phyloP scores from a whole-genome alignment of 352 stramenopile genomes.

The Phytophthora aleatoria region DNA sequence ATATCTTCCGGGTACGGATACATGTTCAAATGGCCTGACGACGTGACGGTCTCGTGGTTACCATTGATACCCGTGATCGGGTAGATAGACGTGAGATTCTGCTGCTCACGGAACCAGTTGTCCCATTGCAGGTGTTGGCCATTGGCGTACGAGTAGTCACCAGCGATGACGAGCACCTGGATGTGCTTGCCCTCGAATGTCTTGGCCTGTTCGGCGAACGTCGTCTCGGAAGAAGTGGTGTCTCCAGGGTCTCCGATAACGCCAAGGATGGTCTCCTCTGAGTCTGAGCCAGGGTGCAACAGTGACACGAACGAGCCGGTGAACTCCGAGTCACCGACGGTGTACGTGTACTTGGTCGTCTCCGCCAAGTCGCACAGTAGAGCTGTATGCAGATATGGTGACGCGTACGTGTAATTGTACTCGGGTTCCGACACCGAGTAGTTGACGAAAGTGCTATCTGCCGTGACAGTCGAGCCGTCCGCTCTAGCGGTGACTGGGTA shows the following conservation, averaged over 20 bases:
- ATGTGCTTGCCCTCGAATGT: conserved; percentile 46
- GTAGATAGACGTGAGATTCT: conserved; percentile 50
- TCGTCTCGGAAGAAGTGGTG: conserved; percentile 42
- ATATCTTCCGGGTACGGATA: conserved; percentile 46
- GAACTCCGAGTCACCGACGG: conserved; percentile 45
- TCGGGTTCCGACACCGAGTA: conserved; percentile 43
- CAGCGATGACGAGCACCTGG: conserved; percentile 53
- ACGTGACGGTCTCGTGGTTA: conserved; percentile 70
- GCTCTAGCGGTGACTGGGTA: conserved; percentile 39
- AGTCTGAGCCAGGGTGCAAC: conserved; percentile 34
- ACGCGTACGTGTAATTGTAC: conserved; percentile 60
- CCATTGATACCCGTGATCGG: conserved; percentile 57
- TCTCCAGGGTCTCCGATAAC: conserved; percentile 50
- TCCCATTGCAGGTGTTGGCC: conserved; percentile 72
- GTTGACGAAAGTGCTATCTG: conserved; percentile 38
- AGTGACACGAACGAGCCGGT: conserved; percentile 38
- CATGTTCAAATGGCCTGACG: conserved; percentile 46
- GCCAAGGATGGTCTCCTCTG: conserved; percentile 46
- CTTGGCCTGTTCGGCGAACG: conserved; percentile 36
- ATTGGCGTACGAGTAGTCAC: conserved; percentile 75
- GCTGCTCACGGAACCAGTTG: conserved; percentile 59
- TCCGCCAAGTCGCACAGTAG: conserved; percentile 45
- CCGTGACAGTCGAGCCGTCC: conserved; percentile 17
- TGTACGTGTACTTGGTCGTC: conserved; percentile 55
- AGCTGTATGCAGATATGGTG: conserved; percentile 54